Evolutionary conservation across 1,284 basidiomycete species (phyloP), one percentile per base, ranked within the genome.

Genomic region (Psilocybe mexicana): DNA sequence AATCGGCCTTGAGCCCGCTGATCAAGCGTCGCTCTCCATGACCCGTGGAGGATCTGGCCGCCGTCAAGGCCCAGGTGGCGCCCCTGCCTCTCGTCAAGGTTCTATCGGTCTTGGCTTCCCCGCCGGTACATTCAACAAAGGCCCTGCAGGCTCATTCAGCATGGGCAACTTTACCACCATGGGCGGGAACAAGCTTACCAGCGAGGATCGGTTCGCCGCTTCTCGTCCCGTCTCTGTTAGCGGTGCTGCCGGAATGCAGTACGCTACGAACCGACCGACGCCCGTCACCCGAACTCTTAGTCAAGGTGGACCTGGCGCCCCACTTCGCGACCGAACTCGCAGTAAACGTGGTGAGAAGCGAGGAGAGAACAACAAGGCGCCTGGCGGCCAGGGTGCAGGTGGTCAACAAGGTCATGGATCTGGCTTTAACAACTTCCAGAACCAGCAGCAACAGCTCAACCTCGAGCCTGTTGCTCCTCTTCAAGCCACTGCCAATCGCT

Each of bases 1-100:
- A 30, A 91, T 99, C 67, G 96, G 96, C 54, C 86, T 98, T 44
- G 94, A 95, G 68, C 87, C 91, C 2, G 81, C 80, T 10, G 86
- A 88, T 57, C 84, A 84, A 64, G 64, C 74, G 2, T 58, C 70
- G 2, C 76, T 80, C 59, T 65, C 72, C 7, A 83, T 90, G 73
- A 74, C 76, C 47, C 86, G 88, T 52, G 80, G 82, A 61, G 80
- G 85, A 30, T 89, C 87, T 47, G 83, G 83, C 48, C 82, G 87
- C 26, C 77, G 82, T 6, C 73, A 76, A 24, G 66, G 76, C 4
- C 74, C 81, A 10, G 70, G 70, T 52, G 67, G 74, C 42, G 65
- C 68, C 3, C 66, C 66, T 24, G 67, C 74, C 10, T 63, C 76
- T 26, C 82, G 85, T 11, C 80, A 82, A 61, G 75, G 75, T 25